Evolutionary conservation across 2,329 filamentous ascomycete genomes (phyloP).

Genomic region (Fusarium sp.): DNA sequence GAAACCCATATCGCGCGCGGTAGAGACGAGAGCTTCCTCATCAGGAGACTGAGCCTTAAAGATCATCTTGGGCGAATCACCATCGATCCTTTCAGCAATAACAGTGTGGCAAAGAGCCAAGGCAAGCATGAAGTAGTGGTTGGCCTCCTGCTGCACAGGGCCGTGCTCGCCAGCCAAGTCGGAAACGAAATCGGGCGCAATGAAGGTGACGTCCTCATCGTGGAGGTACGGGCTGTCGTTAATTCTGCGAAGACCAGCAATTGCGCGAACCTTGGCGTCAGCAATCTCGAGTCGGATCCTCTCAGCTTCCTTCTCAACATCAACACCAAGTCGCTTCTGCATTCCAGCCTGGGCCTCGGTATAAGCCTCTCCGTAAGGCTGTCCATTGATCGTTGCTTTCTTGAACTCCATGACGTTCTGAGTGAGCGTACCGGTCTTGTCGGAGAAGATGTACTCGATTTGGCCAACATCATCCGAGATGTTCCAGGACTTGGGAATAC

Average conservation of each 20-base stretch:
- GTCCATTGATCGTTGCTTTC: conserved; percentile 96
- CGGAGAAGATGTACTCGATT: conserved; percentile 99
- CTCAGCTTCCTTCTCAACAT: conserved; percentile 84
- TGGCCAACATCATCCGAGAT: conserved; percentile 98
- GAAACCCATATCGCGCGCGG: conserved; percentile 94
- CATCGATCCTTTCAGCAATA: conserved; percentile 88
- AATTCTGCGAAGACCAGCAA: conserved; percentile 78
- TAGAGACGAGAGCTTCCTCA: conserved; percentile 93
- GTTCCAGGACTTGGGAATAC: conserved; percentile 98
- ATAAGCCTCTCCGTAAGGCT: conserved; percentile 96
- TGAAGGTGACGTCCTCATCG: conserved; percentile 90
- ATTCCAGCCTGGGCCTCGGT: conserved; percentile 97
- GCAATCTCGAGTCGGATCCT: conserved; percentile 83
- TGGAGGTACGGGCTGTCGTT: conserved; percentile 92
- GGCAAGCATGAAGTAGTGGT: conserved; percentile 92
- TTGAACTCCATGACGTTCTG: conserved; percentile 99
- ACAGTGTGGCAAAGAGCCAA: conserved; percentile 97
- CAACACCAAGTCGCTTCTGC: conserved; percentile 89
- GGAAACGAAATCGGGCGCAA: conserved; percentile 88
- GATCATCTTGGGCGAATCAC: conserved; percentile 89
- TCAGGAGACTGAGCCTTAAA: conserved; percentile 99
- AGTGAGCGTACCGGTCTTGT: conserved; percentile 96
- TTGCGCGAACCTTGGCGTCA: conserved; percentile 77
- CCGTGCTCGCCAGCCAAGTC: conserved; percentile 85
- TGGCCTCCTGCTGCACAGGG: conserved; percentile 79